phyloP scores from a whole-genome alignment of 2,329 filamentous ascomycete species.

The Zopfia rhizophila region DNA sequence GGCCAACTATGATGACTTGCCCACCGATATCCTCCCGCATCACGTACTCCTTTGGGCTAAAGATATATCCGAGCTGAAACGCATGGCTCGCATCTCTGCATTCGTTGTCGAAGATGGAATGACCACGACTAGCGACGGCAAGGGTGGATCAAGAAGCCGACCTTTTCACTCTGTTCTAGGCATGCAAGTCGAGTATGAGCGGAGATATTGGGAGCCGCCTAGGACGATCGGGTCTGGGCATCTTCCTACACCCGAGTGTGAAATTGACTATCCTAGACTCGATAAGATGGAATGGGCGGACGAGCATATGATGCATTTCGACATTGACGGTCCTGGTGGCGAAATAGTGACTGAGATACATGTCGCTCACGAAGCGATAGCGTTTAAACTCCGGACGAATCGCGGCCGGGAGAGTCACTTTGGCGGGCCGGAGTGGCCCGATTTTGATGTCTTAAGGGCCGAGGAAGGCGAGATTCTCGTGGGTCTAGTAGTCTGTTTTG shows the following conservation, averaged over 20 bases:
- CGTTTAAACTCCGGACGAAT: conserved; percentile 29
- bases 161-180: too few species aligned
- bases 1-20: too few species aligned
- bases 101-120: conserved; percentile 2
- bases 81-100: conserved; percentile 12
- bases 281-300: conserved; percentile 6
- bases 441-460: conserved; percentile 19
- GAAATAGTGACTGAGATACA: conserved; percentile 32
- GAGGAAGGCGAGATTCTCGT: conserved; percentile 14
- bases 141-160: neutral
- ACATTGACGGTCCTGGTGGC: conserved; percentile 26
- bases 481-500: too few species aligned
- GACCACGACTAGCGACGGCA: neutral
- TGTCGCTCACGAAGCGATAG: conserved; percentile 17
- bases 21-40: conserved; percentile 17
- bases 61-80: neutral
- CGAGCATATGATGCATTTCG: conserved; percentile 17
- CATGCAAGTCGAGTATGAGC: too few species aligned
- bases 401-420: conserved; percentile 19
- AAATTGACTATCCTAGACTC: neutral
- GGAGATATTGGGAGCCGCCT: too few species aligned
- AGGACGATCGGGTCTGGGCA: too few species aligned
- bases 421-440: conserved; percentile 12
- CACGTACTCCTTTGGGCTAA: conserved; percentile 21
- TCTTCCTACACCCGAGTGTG: too few species aligned